Evolutionary conservation across 2,329 filamentous ascomycete species (phyloP).

Genomic region (Stylonectria norvegica): DNA sequence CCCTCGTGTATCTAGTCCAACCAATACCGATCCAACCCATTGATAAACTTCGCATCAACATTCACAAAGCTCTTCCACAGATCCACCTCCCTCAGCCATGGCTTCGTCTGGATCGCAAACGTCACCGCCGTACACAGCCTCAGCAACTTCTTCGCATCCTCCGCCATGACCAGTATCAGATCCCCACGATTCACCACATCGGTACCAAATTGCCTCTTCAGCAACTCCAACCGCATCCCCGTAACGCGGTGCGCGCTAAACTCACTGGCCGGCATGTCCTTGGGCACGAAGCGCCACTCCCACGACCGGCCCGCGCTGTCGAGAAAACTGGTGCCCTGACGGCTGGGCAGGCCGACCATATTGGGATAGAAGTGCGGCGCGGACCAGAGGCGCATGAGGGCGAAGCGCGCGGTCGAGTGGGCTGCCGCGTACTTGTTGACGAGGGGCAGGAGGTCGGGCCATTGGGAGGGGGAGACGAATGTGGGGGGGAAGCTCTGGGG

Average conservation of each 20-base stretch:
- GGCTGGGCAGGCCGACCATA: slow-evolving; percentile 22
- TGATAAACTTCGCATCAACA: slow-evolving; percentile 21
- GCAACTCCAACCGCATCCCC: slow-evolving; percentile 11
- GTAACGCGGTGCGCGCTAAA: slow-evolving; percentile 17
- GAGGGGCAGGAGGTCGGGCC: slow-evolving; percentile 19
- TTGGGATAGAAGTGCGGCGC: slow-evolving; percentile 29
- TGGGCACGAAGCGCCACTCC: slow-evolving; percentile 29
- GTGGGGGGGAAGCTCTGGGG: slow-evolving; percentile 6
- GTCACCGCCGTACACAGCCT: slow-evolving; percentile 22
- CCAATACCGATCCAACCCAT: slow-evolving; percentile 18
- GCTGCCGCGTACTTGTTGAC: slow-evolving; percentile 14
- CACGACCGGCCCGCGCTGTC: slow-evolving; percentile 24
- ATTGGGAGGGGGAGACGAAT: slow-evolving; percentile 16
- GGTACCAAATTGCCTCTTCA: slow-evolving; percentile 17
- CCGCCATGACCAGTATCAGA: slow-evolving; percentile 28
- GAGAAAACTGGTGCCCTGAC: slow-evolving; percentile 21
- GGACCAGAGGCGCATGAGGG: slow-evolving; percentile 27
- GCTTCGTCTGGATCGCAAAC: slow-evolving; percentile 29
- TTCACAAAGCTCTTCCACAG: slow-evolving; percentile 31
- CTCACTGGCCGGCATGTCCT: slow-evolving; percentile 28
- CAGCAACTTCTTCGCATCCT: slow-evolving; percentile 19
- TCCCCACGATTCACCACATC: slow-evolving; percentile 20
- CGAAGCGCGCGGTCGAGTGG: slow-evolving; percentile 20
- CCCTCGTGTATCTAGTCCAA: slow-evolving; percentile 14
- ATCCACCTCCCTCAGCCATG: slow-evolving; percentile 28